Base-by-base conservation (phyloP, 441 rosid genomes). In the Corymbia citriodora region DNA sequence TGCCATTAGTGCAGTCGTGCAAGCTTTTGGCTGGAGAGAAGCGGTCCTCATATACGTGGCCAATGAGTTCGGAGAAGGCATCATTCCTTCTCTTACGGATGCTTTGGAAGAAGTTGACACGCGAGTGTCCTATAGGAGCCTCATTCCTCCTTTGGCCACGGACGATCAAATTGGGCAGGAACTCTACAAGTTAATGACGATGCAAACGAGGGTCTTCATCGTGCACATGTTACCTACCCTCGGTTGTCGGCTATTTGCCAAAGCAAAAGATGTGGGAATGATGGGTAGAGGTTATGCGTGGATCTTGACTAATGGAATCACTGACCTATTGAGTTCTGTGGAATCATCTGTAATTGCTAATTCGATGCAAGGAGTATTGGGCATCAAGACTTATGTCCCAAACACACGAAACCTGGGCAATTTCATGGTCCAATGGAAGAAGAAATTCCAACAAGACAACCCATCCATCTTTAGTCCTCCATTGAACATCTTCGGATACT, bases 131-230 rank as follows among this genome's bases (percentile, higher is more conserved):
- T 92, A 95, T 59, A 86, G 94, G 55, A 92, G 95, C 9, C 92
- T 65, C 40, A 93, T 97, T 72, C 88, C 96, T 88, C 92, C 91
- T 8, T 87, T 81, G 15, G 96, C 96, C 0, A 90, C 92, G 0
- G 94, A 96, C 36, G 89, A 88, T 57, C 93, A 95, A 88, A 95
- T 96, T 63, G 53, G 53, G 0, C 7, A 87, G 48, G 97, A 95
- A 93, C 96, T 97, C 45, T 92, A 90, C 55, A 95, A 93, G 88
- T 87, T 96, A 91, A 94, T 86, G 96, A 91, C 89, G 10, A 94
- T 92, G 97, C 96, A 92, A 19, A 95, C 97, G 1, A 93, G 96
- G 90, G 97, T 96, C 1, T 96, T 97, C 82, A 63, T 95, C 29
- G 92, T 96, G 40, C 98, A 97, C 88, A 93, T 94, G 97, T 16